Base-by-base conservation (phyloP, 1,284 basidiomycete genomes). In the Cerrena zonata region DNA sequence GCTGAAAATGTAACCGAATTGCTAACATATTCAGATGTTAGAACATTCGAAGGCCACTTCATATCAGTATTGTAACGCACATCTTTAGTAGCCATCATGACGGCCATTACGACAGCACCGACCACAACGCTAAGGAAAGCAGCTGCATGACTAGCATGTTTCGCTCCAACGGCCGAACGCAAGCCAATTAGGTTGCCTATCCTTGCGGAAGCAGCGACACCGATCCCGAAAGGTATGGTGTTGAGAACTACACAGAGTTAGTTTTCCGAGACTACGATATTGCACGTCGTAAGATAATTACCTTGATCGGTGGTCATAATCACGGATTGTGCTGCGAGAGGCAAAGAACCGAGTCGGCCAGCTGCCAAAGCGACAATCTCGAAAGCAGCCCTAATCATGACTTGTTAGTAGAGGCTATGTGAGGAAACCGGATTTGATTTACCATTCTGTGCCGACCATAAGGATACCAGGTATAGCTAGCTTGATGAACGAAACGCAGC, bases 221-320 rank as follows among this genome's bases (percentile, higher is more conserved):
- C 84, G 40, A 84, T 80, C 5, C 82, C 82, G 61, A 84, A 84
- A 0, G 82, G 82, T 24, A 86, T 74, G 0, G 82, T 84, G 56
- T 83, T 84, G 25, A 84, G 62, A 53, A 84, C 81, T 83, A 43
- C 5, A 41, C 56, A 54, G 2, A 58, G 19, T 50, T 52, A 38
- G 10, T 43, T 18, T 30, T 45, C 21, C 47, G 38, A 3, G 4
- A 21, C 7, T n/a, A 5, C 15, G 23, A 21, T 34, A 15, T 13
- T 19, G 23, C 19, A 41, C 26, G n/a, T 21, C 30, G n/a, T 15
- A 19, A 7, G 22, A n/a, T 12, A 58, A 69, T 53, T 53, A 84
- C 85, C 82, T 65, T 89, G 86, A 61, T 89, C 87, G 11, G 82
- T 79, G n/a, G 87, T 89, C 84, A 89, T 88, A 52, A 89, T 87